These are phyloP conservation scores for Taiozyma sp. DNA, from an alignment of 1,139 yeast species.

Conservation along the genomic window DNA sequence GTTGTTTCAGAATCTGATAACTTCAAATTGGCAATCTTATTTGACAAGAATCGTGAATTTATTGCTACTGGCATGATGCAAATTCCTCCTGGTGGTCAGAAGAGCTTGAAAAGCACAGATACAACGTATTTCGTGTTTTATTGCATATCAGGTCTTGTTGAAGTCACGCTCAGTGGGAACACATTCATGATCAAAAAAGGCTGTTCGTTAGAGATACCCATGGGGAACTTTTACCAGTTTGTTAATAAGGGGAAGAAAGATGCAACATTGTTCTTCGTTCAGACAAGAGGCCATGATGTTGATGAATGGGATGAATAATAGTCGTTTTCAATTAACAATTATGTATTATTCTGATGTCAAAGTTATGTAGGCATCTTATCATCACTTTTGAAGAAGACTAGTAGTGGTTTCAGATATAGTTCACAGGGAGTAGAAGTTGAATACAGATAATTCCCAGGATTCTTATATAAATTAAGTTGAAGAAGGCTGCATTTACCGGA, in stretches of 20 bases:
- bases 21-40: conserved; percentile 62
- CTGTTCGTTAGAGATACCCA: conserved; percentile 78
- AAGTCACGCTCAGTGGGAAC: conserved; percentile 58
- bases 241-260: conserved; percentile 51
- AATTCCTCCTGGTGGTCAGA: conserved; percentile 60
- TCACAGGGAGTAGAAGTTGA: no score
- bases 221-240: conserved; percentile 67
- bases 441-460: no score
- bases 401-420: no score
- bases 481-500: no score
- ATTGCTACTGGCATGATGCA: conserved; percentile 77
- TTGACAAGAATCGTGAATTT: conserved; percentile 59
- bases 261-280: conserved; percentile 74
- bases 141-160: conserved; percentile 66
- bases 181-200: conserved; percentile 65
- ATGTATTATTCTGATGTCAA: not conserved
- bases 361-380: no score
- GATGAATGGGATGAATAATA: conserved; percentile 19
- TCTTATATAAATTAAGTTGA: no score
- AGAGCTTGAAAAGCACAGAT: conserved; percentile 59
- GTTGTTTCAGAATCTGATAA: conserved; percentile 47
- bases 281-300: conserved; percentile 39
- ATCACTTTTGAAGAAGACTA: no score
- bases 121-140: conserved; percentile 71
- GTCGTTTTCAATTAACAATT: not conserved